Percentiles rank a stretch among this genome's conserved stretches.
phyloP scores from a whole-genome alignment of 352 stramenopile genomes.

The Sclerospora graminicola region DNA sequence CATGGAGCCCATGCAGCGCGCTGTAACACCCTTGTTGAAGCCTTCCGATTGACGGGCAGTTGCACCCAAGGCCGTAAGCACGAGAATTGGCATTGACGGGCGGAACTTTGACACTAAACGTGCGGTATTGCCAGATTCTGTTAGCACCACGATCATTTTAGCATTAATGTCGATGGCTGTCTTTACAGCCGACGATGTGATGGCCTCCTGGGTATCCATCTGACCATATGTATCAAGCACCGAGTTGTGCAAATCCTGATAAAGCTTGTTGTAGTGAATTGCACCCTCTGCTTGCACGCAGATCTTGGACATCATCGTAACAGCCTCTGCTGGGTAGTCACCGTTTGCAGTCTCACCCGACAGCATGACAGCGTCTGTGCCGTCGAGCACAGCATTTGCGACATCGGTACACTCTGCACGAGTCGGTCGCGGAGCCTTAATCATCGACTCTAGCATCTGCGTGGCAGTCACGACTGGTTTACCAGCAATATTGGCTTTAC shows the following conservation, averaged over 20 bases:
- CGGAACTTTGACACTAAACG: slow-evolving; percentile 94
- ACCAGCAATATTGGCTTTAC: slow-evolving; percentile 91
- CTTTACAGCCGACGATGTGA: slow-evolving; percentile 95
- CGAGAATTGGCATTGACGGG: slow-evolving; percentile 46
- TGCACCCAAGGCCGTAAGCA: slow-evolving; percentile 55
- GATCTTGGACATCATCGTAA: slow-evolving; percentile 93
- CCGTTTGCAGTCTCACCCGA: slow-evolving; percentile 97
- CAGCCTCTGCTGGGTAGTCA: slow-evolving; percentile 91
- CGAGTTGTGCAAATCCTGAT: slow-evolving; percentile 66
- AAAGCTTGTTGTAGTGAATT: slow-evolving; percentile 87
- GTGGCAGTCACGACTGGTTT: slow-evolving; percentile 98
- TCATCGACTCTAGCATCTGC: slow-evolving; percentile 99
- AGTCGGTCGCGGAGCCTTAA: slow-evolving; percentile 94
- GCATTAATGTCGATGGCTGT: slow-evolving; percentile 94
- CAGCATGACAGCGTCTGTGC: slow-evolving; percentile 97
- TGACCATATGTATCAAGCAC: slow-evolving; percentile 56
- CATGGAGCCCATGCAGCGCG: slow-evolving; percentile 75
- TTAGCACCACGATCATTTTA: slow-evolving; percentile 96
- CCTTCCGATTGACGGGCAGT: slow-evolving; percentile 60
- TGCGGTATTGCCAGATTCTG: slow-evolving; percentile 90
- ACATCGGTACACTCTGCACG: slow-evolving; percentile 99
- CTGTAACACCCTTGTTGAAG: slow-evolving; percentile 54
- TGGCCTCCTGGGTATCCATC: slow-evolving; percentile 86
- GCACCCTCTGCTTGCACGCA: slow-evolving; percentile 85
- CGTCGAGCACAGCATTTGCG: slow-evolving; percentile 97